Conservation (phyloP, 768 basidiomycete species). For the Termitomyces sp. region DNA sequence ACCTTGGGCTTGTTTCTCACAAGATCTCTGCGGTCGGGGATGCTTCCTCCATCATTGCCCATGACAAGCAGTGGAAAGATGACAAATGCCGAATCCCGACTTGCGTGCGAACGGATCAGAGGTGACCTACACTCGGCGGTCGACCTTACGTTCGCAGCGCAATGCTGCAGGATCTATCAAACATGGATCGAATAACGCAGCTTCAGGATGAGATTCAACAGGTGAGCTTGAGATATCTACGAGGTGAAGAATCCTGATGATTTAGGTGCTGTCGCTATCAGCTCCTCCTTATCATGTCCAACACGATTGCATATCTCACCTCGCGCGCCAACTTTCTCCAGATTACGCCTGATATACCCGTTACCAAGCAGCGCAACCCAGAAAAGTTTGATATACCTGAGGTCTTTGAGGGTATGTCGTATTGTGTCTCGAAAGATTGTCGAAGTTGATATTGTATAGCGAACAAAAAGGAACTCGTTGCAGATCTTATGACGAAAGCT, state of each 20-base stretch:
- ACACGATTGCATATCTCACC: constrained; percentile 76
- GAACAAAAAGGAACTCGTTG: constrained; percentile 81
- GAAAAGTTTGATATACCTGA: constrained; percentile 72
- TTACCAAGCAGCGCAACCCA: constrained; percentile 74
- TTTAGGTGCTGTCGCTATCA: constrained; percentile 21
- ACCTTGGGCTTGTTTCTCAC: constrained; percentile 74
- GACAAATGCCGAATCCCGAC: constrained; percentile 1
- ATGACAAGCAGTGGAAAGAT: constrained; percentile 33
- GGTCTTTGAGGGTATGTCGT: constrained; percentile 63
- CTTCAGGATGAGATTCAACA: constrained; percentile 93
- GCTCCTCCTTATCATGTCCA: constrained; percentile 88
- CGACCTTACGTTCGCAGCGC: constrained; percentile 41
- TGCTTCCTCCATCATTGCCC: constrained; percentile 90
- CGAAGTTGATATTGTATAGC: constrained; percentile 35
- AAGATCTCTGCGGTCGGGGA: constrained; percentile 79
- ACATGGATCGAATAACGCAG: constrained; percentile 96
- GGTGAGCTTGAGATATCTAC: constrained; percentile 29
- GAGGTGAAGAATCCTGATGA: neutral
- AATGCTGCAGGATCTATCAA: constrained; percentile 90
- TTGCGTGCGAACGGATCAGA: constrained; percentile 1
- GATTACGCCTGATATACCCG: constrained; percentile 75
- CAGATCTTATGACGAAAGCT: constrained; percentile 80
- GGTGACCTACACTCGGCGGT: neutral
- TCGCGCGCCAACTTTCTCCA: constrained; percentile 73
- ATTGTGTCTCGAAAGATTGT: neutral